Percentiles rank a stretch among this genome's conserved stretches.
Evolutionary conservation across 441 rosid genomes (phyloP).

Genomic region (Erodium texanum): DNA sequence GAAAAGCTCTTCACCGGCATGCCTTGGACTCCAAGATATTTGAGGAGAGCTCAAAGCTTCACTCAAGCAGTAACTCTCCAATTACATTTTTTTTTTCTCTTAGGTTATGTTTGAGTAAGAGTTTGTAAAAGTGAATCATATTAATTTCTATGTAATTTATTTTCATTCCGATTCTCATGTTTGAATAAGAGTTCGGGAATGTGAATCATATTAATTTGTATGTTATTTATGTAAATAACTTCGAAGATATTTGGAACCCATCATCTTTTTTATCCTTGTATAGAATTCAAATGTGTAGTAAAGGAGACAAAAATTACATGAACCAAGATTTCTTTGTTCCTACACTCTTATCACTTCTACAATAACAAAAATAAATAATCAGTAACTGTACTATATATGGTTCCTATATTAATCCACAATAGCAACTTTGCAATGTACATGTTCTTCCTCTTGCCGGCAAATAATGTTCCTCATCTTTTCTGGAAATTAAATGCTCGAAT

Average conservation of each 20-base stretch:
- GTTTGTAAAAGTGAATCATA: neutral
- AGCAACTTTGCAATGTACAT: neutral
- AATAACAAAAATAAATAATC: neutral
- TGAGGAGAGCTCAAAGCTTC: neutral
- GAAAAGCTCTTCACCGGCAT: neutral
- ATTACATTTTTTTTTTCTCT: neutral
- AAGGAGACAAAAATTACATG: neutral
- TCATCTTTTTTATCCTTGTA: neutral
- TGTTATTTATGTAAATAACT: too few relatives aligned
- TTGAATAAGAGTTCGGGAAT: too few relatives aligned
- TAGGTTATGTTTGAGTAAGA: neutral
- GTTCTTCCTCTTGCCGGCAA: neutral
- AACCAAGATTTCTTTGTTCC: neutral
- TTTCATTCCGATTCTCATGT: too few relatives aligned
- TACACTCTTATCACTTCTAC: neutral
- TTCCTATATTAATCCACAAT: neutral
- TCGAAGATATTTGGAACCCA: too few relatives aligned
- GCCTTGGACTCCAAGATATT: constrained; percentile 1
- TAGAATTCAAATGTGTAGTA: neutral
- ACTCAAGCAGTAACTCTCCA: neutral
- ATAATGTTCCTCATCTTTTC: neutral
- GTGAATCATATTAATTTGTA: too few relatives aligned
- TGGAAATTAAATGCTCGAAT: constrained; percentile 48
- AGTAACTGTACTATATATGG: neutral
- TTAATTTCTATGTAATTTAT: too few relatives aligned